phyloP scores from a whole-genome alignment of 192 early-diverging fungal genomes.

The Cladochytrium replicatum region DNA sequence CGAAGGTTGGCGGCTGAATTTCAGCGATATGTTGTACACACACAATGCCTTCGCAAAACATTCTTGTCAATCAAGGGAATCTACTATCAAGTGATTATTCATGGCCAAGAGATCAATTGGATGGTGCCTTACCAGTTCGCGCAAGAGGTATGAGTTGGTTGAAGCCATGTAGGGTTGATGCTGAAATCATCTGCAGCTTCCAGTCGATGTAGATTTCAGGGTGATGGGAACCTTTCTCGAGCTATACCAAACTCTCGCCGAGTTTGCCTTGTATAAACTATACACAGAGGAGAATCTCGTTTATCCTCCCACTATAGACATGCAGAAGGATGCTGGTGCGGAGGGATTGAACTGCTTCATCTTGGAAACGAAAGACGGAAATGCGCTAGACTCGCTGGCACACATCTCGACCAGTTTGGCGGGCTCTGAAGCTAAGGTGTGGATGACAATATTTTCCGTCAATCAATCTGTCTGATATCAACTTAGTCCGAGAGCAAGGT shows the following conservation, averaged over 20 bases:
- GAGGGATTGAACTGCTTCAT: conserved; percentile 58
- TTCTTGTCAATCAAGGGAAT: conserved; percentile 99
- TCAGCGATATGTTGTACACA: conserved; percentile 79
- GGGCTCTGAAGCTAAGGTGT: no score
- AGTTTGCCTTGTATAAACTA: conserved; percentile 92
- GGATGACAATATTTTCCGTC: no score
- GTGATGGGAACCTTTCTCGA: conserved; percentile 97
- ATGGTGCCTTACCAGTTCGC: conserved; percentile 93
- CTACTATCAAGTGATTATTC: conserved; percentile 98
- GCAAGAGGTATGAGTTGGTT: conserved; percentile 51
- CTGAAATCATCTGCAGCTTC: no score
- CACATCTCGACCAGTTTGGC: no score
- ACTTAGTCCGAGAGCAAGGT: conserved; percentile 39
- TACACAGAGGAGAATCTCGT: conserved; percentile 77
- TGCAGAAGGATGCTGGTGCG: conserved; percentile 45
- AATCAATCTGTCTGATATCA: no score
- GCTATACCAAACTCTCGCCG: conserved; percentile 83
- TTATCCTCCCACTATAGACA: conserved; percentile 86
- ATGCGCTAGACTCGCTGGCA: no score
- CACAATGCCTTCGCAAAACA: conserved; percentile 69
- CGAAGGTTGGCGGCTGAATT: conserved; percentile 83
- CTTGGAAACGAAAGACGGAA: conserved; percentile 53
- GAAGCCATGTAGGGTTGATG: no score
- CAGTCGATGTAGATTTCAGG: conserved; percentile 89
- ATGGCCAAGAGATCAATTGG: conserved; percentile 89